Evolutionary conservation across 2,329 filamentous ascomycete genomes (phyloP).

Genomic region (Penicillium paneum): DNA sequence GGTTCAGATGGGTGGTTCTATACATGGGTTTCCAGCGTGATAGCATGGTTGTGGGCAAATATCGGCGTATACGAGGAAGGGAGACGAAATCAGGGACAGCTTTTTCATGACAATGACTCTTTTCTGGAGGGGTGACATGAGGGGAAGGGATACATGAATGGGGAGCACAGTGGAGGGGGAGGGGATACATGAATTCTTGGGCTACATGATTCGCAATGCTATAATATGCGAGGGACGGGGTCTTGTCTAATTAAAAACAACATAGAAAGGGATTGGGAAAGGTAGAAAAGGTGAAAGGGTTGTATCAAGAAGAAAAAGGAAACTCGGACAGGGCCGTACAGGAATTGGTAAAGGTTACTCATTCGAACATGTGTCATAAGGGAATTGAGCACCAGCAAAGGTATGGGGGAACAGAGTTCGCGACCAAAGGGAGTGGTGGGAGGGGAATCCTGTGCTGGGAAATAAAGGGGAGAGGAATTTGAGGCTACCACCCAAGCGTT

Average conservation of each 20-base stretch:
- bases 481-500: neutral
- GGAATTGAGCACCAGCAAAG: conserved; percentile 11
- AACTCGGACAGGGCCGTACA: conserved; percentile 11
- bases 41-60: conserved; percentile 4
- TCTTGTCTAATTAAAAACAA: conserved; percentile 40
- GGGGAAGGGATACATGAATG: conserved; percentile 18
- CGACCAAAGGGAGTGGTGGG: conserved; percentile 7
- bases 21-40: conserved; percentile 12
- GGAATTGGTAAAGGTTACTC: conserved; percentile 10
- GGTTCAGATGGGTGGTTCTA: conserved; percentile 4
- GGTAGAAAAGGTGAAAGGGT: conserved; percentile 24
- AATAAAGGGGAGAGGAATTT: conserved; percentile 2
- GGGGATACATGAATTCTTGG: conserved; percentile 42
- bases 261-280: conserved; percentile 20
- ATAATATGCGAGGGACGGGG: conserved; percentile 24
- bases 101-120: conserved; percentile 37
- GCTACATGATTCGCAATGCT: conserved; percentile 32
- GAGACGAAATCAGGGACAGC: conserved; percentile 17
- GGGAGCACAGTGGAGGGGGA: conserved; percentile 36
- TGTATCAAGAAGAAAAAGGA: conserved; percentile 17
- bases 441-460: conserved; percentile 6
- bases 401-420: conserved; percentile 5
- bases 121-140: conserved; percentile 25
- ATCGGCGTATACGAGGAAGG: conserved; percentile 17
- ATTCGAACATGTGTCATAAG: conserved; percentile 21